Evolutionary conservation across 352 stramenopile genomes (phyloP), one percentile per base, ranked within the genome.

Genomic region (Pythium vanterpoolii): DNA sequence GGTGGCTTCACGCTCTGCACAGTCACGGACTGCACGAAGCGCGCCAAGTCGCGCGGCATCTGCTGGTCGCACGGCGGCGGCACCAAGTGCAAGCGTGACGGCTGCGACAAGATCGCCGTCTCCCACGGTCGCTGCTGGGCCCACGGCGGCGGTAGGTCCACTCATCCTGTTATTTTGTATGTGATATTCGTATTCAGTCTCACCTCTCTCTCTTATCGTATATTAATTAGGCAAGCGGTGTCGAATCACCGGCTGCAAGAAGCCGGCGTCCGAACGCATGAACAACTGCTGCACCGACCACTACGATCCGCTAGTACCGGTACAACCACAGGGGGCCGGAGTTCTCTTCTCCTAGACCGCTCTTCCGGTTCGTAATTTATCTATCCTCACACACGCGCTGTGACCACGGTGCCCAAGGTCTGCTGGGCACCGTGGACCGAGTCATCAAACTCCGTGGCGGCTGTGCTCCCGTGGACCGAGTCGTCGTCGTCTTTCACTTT

Each of bases 211-310:
- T 50, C 6, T 36, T 0, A 48, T 16, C 6, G 30, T 40, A 9
- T 49, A n/a, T n/a, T n/a, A n/a, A n/a, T n/a, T n/a, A 62, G 55
- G 55, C 55, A 62, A 62, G 38, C 55, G 55, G 9, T 62, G 55
- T 42, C 24, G 42, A 3, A 45, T 62, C 5, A 24, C 54, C 19
- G 55, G 55, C 19, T 62, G 55, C 44, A 68, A 70, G 30, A 84
- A 83, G 56, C 78, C 73, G n/a, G 77, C 77, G 44, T 82, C 68
- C 33, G 68, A 83, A 61, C 69, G 72, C 26, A 86, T 67, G n/a
- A 73, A 74, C 62, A 82, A 83, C 56, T 73, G 71, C 30, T 86
- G 76, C 56, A 64, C 65, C 8, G 73, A 77, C 34, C 76, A 86
- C 64, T 83, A 40, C 44, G n/a, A 53, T 2, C 55, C 44, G n/a